These are phyloP conservation scores for Rhodotorula glutinis DNA, from an alignment of 1,284 basidiomycete species.

Conservation along the genomic window DNA sequence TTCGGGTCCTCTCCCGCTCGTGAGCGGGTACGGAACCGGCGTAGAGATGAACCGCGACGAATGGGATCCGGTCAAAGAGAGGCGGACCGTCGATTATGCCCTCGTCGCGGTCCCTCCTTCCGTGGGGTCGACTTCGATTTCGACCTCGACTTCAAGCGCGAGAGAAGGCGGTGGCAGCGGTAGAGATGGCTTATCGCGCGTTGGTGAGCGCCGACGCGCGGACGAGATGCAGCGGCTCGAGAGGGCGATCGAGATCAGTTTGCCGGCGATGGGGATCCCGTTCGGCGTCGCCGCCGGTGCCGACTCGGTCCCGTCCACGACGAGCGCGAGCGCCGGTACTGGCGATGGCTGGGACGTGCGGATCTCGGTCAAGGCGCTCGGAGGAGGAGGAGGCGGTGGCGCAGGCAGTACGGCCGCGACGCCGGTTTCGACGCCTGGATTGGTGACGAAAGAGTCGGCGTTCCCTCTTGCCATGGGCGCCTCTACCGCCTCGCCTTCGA, in stretches of 20 bases:
- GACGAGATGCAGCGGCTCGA: slow-evolving; percentile 66
- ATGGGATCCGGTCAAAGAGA: slow-evolving; percentile 69
- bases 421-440: slow-evolving; percentile 49
- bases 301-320: background rate
- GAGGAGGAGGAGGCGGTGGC: slow-evolving; percentile 43
- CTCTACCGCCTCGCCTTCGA: slow-evolving; percentile 40
- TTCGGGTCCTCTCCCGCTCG: slow-evolving; percentile 54
- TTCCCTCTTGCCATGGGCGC: slow-evolving; percentile 11
- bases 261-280: slow-evolving; percentile 48
- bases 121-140: no score
- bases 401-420: slow-evolving; percentile 57
- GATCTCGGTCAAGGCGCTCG: slow-evolving; percentile 60
- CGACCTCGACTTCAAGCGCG: no score
- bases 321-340: slow-evolving; percentile 48
- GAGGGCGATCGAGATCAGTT: slow-evolving; percentile 62
- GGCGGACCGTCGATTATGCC: slow-evolving; percentile 77
- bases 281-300: background rate
- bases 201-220: slow-evolving; percentile 60
- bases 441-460: background rate
- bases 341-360: slow-evolving; percentile 88
- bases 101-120: slow-evolving; percentile 59
- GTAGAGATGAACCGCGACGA: slow-evolving; percentile 70
- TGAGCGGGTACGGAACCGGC: slow-evolving; percentile 80
- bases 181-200: no score
- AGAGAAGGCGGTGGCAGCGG: no score